Evolutionary conservation across 805 yeast genomes (phyloP).

Genomic region (Metschnikowia corniflorae): DNA sequence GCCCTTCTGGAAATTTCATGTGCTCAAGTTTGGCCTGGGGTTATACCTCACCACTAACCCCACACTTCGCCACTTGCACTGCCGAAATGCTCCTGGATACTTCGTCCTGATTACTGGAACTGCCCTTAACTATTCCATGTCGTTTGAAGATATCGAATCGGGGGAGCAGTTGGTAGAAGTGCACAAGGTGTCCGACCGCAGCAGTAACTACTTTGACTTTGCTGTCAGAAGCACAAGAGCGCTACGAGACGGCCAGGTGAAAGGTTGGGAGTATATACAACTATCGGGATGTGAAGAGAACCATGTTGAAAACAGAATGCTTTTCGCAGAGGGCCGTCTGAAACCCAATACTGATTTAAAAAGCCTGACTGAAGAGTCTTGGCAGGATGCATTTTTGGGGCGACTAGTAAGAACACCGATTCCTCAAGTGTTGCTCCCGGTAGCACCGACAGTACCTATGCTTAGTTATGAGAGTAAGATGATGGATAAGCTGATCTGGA

Average conservation of each 20-base stretch:
- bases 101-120: conserved; percentile 31
- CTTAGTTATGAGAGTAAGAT: conserved; percentile 5
- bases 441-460: conserved; percentile 8
- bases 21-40: conserved; percentile 50
- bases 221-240: conserved; percentile 3
- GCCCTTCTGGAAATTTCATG: conserved; percentile 63
- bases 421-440: conserved; percentile 8
- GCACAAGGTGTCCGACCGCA: conserved; percentile 2
- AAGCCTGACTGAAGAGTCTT: not conserved
- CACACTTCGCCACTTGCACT: conserved; percentile 52
- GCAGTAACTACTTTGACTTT: conserved; percentile 6
- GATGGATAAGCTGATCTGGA: conserved; percentile 17
- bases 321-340: not conserved
- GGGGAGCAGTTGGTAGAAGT: conserved; percentile 14
- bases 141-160: conserved; percentile 16
- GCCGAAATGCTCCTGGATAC: conserved; percentile 62
- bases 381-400: not conserved
- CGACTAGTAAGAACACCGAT: conserved; percentile 5
- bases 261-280: not conserved
- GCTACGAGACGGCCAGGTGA: conserved; percentile 6
- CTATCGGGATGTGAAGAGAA: not conserved
- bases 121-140: conserved; percentile 6
- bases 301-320: not conserved
- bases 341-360: not conserved
- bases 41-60: conserved; percentile 68